Percentiles rank a stretch among this genome's conserved stretches.
Evolutionary conservation across 345 rosid species (phyloP).

Genomic region (Trapa incisa): DNA sequence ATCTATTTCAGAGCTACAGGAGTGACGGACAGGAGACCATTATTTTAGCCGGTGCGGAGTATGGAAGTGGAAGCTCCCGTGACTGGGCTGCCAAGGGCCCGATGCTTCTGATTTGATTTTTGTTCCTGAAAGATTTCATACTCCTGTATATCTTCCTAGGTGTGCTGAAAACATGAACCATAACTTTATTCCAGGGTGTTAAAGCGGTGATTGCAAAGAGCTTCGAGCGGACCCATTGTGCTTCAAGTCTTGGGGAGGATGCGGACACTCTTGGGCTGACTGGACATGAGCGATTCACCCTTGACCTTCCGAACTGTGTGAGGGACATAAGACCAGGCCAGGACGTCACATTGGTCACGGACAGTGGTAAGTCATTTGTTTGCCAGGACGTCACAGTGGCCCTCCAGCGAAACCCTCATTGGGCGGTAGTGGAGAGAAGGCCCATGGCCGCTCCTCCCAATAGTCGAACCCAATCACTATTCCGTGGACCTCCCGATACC

Average conservation of each 20-base stretch:
- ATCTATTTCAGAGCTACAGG: slow-evolving; percentile 51
- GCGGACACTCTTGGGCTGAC: slow-evolving; percentile 68
- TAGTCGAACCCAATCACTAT: too few relatives aligned
- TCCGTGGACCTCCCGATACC: too few relatives aligned
- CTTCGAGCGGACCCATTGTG: slow-evolving; percentile 77
- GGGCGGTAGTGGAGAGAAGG: too few relatives aligned
- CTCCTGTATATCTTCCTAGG: background rate
- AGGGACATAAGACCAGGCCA: slow-evolving; percentile 76
- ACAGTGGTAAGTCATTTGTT: slow-evolving; percentile 62
- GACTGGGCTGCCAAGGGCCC: slow-evolving; percentile 99
- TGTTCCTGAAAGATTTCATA: background rate
- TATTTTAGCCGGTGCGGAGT: slow-evolving; percentile 84
- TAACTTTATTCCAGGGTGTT: slow-evolving; percentile 44
- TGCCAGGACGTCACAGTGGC: slow-evolving; percentile 9
- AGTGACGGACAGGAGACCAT: slow-evolving; percentile 54
- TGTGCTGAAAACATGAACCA: background rate
- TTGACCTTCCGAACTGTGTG: slow-evolving; percentile 47
- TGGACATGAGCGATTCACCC: slow-evolving; percentile 66
- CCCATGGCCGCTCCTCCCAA: too few relatives aligned
- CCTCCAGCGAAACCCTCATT: too few relatives aligned
- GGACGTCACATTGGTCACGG: slow-evolving; percentile 54
- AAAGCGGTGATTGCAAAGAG: slow-evolving; percentile 87
- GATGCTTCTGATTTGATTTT: slow-evolving; percentile 50
- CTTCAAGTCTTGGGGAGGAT: slow-evolving; percentile 70
- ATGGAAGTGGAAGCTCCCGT: slow-evolving; percentile 96